phyloP scores from a whole-genome alignment of 2,329 filamentous ascomycete species.

The Fusarium solani-melongenae region DNA sequence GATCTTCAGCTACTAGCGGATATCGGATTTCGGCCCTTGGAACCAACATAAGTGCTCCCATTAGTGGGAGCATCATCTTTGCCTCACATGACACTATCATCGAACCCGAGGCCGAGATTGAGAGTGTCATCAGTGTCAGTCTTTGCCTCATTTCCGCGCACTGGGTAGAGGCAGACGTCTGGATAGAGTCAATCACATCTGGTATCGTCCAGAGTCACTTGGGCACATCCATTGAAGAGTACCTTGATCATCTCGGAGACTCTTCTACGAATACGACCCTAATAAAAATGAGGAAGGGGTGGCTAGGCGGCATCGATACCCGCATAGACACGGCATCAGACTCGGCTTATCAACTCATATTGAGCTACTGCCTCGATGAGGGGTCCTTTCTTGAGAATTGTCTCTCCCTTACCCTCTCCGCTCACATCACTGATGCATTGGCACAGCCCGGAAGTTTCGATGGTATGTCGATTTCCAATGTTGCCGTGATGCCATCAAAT shows the following conservation, averaged over 20 bases:
- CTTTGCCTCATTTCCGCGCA: background rate
- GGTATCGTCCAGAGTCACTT: background rate
- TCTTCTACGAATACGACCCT: background rate
- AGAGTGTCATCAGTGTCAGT: background rate
- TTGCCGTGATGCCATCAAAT: background rate
- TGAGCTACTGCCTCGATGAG: background rate
- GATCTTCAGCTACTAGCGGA: background rate
- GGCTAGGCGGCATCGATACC: background rate
- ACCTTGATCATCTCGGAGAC: background rate
- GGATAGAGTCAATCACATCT: background rate
- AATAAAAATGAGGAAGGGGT: background rate
- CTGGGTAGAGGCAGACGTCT: background rate
- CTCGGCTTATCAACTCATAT: background rate
- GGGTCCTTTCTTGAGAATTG: background rate
- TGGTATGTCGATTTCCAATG: background rate
- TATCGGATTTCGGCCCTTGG: background rate
- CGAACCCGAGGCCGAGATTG: background rate
- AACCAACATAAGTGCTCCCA: background rate
- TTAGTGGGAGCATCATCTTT: background rate
- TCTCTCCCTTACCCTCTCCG: background rate
- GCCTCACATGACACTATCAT: background rate
- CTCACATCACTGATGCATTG: background rate
- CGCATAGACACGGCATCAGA: background rate
- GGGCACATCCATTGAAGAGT: background rate
- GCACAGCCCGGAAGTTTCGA: background rate